phyloP scores from a whole-genome alignment of 805 yeast species.

The Starmerella potacharoeniae region DNA sequence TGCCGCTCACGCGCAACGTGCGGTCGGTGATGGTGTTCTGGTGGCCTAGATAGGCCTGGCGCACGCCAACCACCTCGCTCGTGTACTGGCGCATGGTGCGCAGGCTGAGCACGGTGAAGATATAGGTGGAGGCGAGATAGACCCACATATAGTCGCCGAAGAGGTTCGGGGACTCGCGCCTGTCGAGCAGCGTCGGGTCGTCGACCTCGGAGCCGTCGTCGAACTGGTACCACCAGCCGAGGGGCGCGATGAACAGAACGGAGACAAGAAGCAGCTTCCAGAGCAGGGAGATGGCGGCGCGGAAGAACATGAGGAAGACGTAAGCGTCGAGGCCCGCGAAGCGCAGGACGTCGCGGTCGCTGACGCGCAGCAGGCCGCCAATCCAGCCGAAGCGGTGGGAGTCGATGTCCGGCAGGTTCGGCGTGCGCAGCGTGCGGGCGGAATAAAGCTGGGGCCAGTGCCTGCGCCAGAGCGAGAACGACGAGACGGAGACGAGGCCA shows the following conservation, averaged over 20 bases:
- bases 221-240: slow-evolving; percentile 59
- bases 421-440: slow-evolving; percentile 52
- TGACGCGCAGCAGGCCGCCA: slow-evolving; percentile 47
- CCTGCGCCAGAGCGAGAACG: slow-evolving; percentile 60
- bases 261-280: slow-evolving; percentile 58
- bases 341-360: slow-evolving; percentile 68
- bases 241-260: slow-evolving; percentile 65
- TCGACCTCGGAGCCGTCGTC: slow-evolving; percentile 37
- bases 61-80: slow-evolving; percentile 54
- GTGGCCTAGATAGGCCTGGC: slow-evolving; percentile 72
- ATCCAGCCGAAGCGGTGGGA: slow-evolving; percentile 70
- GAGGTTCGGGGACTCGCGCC: slow-evolving; percentile 8
- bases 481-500: slow-evolving; percentile 56
- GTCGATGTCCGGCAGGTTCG: slow-evolving; percentile 45
- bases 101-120: slow-evolving; percentile 54
- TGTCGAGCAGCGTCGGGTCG: background rate
- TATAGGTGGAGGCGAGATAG: slow-evolving; percentile 75
- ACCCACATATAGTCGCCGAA: slow-evolving; percentile 53
- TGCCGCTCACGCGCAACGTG: slow-evolving; percentile 77
- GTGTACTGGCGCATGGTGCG: slow-evolving; percentile 46
- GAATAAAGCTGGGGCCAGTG: slow-evolving; percentile 75
- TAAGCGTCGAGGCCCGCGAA: slow-evolving; percentile 91
- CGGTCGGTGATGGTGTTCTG: slow-evolving; percentile 87
- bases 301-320: slow-evolving; percentile 83
- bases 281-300: slow-evolving; percentile 67